phyloP scores from a whole-genome alignment of 306 rosid genomes.

The Cicer yamashitae region DNA sequence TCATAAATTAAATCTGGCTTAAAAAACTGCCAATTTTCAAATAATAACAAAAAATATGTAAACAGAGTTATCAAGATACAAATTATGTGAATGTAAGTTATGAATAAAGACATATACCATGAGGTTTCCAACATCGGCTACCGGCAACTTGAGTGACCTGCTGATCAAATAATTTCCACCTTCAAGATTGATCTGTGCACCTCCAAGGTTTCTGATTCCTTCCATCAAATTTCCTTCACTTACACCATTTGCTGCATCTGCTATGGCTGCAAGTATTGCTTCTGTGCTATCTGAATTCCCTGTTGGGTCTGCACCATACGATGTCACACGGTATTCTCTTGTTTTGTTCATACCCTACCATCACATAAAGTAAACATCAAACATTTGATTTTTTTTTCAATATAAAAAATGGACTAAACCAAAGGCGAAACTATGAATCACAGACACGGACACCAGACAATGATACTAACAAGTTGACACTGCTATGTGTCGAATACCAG shows the following conservation, averaged over 20 bases:
- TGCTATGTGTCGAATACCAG: too few relatives aligned
- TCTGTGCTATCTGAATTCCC: slow-evolving; percentile 79
- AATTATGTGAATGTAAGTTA: slow-evolving; percentile 25
- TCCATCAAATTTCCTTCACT: slow-evolving; percentile 58
- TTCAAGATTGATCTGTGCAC: slow-evolving; percentile 69
- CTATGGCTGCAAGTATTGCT: slow-evolving; percentile 66
- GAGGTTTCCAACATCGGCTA: slow-evolving; percentile 68
- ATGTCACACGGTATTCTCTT: slow-evolving; percentile 63
- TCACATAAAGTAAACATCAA: slow-evolving; percentile 37
- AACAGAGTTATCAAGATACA: not conserved
- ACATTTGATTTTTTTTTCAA: slow-evolving; percentile 25
- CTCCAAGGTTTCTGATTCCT: slow-evolving; percentile 78
- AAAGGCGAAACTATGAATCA: not conserved
- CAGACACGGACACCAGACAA: too few relatives aligned
- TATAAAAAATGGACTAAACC: slow-evolving; percentile 4
- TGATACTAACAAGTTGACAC: too few relatives aligned
- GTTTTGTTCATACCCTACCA: slow-evolving; percentile 56
- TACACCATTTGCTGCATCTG: slow-evolving; percentile 59
- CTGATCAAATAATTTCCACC: slow-evolving; percentile 81
- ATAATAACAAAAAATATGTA: not conserved
- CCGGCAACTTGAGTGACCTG: slow-evolving; percentile 64
- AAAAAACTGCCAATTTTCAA: slow-evolving; percentile 41
- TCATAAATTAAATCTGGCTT: not conserved
- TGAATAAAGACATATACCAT: slow-evolving; percentile 59
- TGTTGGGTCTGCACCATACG: slow-evolving; percentile 88